phyloP scores from a whole-genome alignment of 805 yeast genomes.

The Candida endomychidarum region DNA sequence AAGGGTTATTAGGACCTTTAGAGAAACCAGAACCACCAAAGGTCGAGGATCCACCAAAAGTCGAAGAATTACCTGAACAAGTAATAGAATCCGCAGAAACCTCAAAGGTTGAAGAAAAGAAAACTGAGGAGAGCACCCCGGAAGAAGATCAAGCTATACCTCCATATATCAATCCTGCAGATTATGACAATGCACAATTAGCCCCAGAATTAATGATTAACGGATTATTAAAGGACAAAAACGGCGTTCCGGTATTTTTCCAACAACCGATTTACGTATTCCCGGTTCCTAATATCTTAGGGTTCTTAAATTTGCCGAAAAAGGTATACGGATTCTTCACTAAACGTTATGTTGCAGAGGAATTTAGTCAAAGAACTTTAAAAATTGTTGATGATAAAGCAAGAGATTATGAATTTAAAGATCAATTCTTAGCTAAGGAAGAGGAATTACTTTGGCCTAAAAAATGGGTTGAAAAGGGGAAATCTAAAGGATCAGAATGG shows the following conservation, averaged over 20 bases:
- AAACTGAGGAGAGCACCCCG: too few species aligned
- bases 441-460: constrained; percentile 90
- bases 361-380: constrained; percentile 54
- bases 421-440: constrained; percentile 42
- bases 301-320: constrained; percentile 73
- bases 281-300: constrained; percentile 74
- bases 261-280: constrained; percentile 78
- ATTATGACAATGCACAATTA: constrained; percentile 52
- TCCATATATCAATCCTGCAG: constrained; percentile 62
- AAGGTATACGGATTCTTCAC: constrained; percentile 79
- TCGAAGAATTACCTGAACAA: constrained; percentile 25
- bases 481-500: constrained; percentile 83
- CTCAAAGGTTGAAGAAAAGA: too few species aligned
- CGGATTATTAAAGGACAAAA: constrained; percentile 21
- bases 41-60: constrained; percentile 1
- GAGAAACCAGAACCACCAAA: constrained; percentile 30
- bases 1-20: constrained; percentile 91
- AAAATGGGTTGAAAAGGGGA: constrained; percentile 78
- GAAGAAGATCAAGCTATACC: constrained; percentile 47
- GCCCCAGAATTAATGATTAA: constrained; percentile 56
- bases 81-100: constrained; percentile 13
- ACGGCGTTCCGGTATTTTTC: constrained; percentile 57
- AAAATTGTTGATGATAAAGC: constrained; percentile 51
- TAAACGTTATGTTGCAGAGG: constrained; percentile 67
- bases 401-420: constrained; percentile 53